Conservation (phyloP, 2,329 filamentous ascomycete species). For the Ophiostoma ulmi region DNA sequence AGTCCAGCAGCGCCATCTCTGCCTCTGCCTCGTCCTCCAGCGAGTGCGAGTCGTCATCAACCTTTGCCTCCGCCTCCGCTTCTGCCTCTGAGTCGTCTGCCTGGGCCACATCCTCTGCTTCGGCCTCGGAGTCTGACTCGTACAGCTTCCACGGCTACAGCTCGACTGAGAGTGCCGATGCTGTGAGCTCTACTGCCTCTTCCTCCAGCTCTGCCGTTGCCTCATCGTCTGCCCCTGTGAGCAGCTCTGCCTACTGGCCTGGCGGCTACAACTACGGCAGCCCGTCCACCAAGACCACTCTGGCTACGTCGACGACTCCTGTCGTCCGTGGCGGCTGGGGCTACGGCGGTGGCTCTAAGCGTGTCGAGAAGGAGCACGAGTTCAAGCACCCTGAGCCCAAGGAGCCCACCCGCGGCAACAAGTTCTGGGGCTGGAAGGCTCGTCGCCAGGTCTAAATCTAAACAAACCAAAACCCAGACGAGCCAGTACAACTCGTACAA, state of each 20-base stretch:
- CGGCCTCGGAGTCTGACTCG: not conserved
- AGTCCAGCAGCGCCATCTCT: conserved; percentile 5
- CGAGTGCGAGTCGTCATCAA: conserved; percentile 5
- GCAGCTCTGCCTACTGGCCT: conserved; percentile 20
- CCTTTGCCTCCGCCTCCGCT: not conserved
- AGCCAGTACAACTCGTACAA: not conserved
- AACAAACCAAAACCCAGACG: not conserved
- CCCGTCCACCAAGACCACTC: conserved; percentile 11
- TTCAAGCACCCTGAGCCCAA: conserved; percentile 7
- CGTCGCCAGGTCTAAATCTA: conserved; percentile 11
- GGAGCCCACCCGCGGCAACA: not conserved
- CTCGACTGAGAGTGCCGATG: conserved; percentile 1
- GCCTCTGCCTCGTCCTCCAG: not conserved
- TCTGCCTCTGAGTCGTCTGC: not conserved
- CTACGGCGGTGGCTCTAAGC: conserved; percentile 8
- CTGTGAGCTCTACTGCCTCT: not conserved
- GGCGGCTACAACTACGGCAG: conserved; percentile 25
- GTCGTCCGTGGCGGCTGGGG: conserved; percentile 17
- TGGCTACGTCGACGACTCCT: not conserved
- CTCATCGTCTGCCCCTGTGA: conserved; percentile 4
- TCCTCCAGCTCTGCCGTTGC: conserved; percentile 9
- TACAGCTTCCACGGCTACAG: not conserved
- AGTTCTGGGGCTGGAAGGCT: conserved; percentile 14
- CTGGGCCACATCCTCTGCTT: not conserved
- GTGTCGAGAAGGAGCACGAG: not conserved